Evolutionary conservation across 495 filamentous ascomycete genomes (phyloP).

Genomic region (Friedmanniomyces simplex): DNA sequence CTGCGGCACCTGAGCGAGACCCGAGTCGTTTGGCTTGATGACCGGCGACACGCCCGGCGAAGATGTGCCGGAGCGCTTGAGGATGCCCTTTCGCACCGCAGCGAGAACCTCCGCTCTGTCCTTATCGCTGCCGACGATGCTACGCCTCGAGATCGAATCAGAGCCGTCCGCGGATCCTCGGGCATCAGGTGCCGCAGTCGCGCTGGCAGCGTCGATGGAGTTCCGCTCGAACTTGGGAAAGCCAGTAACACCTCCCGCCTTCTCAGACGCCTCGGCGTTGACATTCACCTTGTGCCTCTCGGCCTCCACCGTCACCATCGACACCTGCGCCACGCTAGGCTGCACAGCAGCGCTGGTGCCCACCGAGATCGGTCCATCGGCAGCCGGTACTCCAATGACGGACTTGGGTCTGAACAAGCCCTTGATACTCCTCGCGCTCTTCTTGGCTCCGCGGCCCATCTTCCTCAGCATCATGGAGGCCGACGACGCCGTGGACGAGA

Average conservation of each 20-base stretch:
- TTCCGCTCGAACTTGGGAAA: conserved; percentile 82
- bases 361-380: conserved; percentile 44
- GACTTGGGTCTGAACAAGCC: conserved; percentile 95
- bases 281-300: conserved; percentile 74
- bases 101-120: conserved; percentile 87
- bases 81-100: conserved; percentile 82
- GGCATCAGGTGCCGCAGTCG: conserved; percentile 21
- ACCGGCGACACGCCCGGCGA: conserved; percentile 60
- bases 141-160: conserved; percentile 56
- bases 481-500: conserved; percentile 95
- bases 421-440: conserved; percentile 76
- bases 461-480: conserved; percentile 99
- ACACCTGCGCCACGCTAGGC: conserved; percentile 66
- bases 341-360: conserved; percentile 33
- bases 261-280: conserved; percentile 58
- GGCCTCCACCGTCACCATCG: conserved; percentile 91
- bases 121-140: conserved; percentile 80
- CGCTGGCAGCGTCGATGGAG: conserved; percentile 51
- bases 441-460: conserved; percentile 98
- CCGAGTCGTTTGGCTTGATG: conserved; percentile 43
- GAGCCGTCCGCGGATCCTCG: conserved; percentile 42
- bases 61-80: conserved; percentile 65
- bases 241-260: conserved; percentile 64
- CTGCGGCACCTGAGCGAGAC: conserved; percentile 43
- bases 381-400: conserved; percentile 61